These are phyloP conservation scores for Tardiomyces blankii DNA, from an alignment of 1,139 yeast genomes.

Conservation along the genomic window DNA sequence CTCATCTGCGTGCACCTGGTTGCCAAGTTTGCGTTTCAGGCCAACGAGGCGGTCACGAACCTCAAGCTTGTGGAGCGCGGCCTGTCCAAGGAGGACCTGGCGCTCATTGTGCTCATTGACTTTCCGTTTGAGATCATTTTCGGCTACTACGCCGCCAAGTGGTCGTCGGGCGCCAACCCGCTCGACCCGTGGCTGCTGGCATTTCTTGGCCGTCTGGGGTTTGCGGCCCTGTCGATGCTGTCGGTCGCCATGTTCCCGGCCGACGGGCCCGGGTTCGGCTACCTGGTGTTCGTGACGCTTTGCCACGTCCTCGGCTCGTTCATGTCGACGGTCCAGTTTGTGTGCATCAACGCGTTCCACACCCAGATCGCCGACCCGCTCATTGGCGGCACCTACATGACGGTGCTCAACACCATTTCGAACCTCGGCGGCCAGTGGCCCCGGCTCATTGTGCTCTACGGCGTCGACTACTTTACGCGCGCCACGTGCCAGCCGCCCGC, in stretches of 20 bases:
- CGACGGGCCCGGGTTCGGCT: conserved; percentile 33
- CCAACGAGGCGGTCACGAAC: conserved; percentile 92
- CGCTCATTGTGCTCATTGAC: conserved; percentile 84
- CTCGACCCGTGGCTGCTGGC: conserved; percentile 86
- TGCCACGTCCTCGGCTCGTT: conserved; percentile 83
- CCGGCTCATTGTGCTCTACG: conserved; percentile 56
- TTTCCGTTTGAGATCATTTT: conserved; percentile 93
- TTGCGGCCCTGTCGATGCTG: conserved; percentile 68
- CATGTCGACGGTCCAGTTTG: conserved; percentile 93
- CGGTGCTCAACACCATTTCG: conserved; percentile 81
- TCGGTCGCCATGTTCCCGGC: conserved; percentile 65
- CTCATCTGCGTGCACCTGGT: conserved; percentile 65
- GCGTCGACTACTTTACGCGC: conserved; percentile 69
- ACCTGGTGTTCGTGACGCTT: conserved; percentile 58
- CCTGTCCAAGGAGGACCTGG: conserved; percentile 82
- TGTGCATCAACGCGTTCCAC: conserved; percentile 88
- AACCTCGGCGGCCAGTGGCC: conserved; percentile 99
- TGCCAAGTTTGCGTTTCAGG: conserved; percentile 88
- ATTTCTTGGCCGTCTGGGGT: conserved; percentile 68
- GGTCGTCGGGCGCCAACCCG: conserved; percentile 71
- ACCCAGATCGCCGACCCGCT: conserved; percentile 91
- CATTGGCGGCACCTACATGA: conserved; percentile 98
- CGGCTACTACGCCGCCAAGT: conserved; percentile 92
- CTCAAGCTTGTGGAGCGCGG: conserved; percentile 89
- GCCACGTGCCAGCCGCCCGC: conserved; percentile 41